These are phyloP conservation scores for Pyrenophora seminiperda DNA, from an alignment of 2,329 filamentous ascomycete genomes.

Conservation along the genomic window DNA sequence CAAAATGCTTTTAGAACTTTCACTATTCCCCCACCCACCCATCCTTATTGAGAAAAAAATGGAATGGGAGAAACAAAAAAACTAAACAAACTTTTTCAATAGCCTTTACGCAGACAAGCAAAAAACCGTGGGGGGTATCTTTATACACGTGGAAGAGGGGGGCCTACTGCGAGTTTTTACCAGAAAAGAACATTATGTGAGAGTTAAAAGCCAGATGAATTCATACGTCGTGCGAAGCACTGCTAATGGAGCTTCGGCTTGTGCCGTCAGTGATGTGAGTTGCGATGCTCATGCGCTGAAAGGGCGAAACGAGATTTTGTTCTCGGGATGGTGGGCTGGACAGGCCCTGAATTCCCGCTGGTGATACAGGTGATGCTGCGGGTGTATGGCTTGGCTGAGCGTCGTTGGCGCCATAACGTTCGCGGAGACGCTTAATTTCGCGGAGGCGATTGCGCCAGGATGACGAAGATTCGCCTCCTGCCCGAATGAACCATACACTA, in stretches of 20 bases:
- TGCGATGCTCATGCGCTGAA: slow-evolving; percentile 44
- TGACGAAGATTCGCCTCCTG: slow-evolving; percentile 81
- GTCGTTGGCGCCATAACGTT: slow-evolving; percentile 52
- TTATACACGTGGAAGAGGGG: too few relatives aligned
- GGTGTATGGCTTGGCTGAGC: slow-evolving; percentile 17
- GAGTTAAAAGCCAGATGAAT: too few relatives aligned
- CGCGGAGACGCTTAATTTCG: slow-evolving; percentile 81
- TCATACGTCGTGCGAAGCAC: slow-evolving; percentile 40
- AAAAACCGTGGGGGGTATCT: too few relatives aligned
- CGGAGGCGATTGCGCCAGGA: slow-evolving; percentile 87
- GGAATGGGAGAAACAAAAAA: too few relatives aligned
- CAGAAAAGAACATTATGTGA: too few relatives aligned
- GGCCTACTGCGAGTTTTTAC: too few relatives aligned
- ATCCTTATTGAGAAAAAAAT: too few relatives aligned
- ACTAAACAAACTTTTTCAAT: too few relatives aligned
- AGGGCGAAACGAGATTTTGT: slow-evolving; percentile 35
- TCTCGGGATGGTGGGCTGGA: slow-evolving; percentile 38
- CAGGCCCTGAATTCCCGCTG: slow-evolving; percentile 24
- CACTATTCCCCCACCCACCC: too few relatives aligned
- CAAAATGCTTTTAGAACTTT: too few relatives aligned
- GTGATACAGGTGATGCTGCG: slow-evolving; percentile 34
- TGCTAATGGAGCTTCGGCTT: slow-evolving; percentile 46
- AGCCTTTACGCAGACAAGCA: too few relatives aligned
- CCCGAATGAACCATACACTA: slow-evolving; percentile 80
- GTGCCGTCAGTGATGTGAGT: slow-evolving; percentile 47